A percentile compares a stretch with the other conserved stretches of the same genome.
Evolutionary conservation across 352 stramenopile genomes (phyloP).

Genomic region (Pythium aphanidermatum): DNA sequence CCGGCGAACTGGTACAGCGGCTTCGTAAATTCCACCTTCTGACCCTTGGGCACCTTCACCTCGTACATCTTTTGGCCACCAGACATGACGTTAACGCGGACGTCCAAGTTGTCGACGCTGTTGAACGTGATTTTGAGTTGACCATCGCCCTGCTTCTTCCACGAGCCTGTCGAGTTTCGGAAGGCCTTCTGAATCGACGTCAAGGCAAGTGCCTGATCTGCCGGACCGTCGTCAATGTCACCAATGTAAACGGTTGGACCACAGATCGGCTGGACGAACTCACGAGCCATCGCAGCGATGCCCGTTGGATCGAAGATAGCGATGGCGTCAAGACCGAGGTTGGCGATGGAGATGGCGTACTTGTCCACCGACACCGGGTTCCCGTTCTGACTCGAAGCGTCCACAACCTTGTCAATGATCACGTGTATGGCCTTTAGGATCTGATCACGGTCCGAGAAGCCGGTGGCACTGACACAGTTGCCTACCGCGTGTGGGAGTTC

Average conservation of each 20-base stretch:
- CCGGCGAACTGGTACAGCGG: conserved; percentile 8
- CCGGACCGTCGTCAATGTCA: conserved; percentile 40
- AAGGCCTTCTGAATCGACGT: conserved; percentile 37
- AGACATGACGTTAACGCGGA: conserved; percentile 7
- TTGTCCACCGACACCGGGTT: conserved; percentile 25
- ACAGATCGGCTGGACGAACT: conserved; percentile 53
- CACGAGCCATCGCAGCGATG: conserved; percentile 29
- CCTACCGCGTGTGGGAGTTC: conserved; percentile 40
- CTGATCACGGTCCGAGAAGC: conserved; percentile 25
- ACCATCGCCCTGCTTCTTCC: conserved; percentile 36
- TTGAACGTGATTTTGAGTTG: conserved; percentile 32
- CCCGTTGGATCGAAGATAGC: conserved; percentile 39
- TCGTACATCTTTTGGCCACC: conserved; percentile 5
- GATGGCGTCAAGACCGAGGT: conserved; percentile 37
- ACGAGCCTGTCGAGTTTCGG: conserved; percentile 29
- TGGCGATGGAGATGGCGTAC: conserved; percentile 34
- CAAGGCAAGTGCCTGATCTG: conserved; percentile 37
- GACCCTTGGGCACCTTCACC: conserved; percentile 5
- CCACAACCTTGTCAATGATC: conserved; percentile 41
- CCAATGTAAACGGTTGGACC: conserved; percentile 38
- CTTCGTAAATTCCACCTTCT: conserved; percentile 10
- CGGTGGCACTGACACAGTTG: conserved; percentile 26
- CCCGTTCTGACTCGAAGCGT: conserved; percentile 28
- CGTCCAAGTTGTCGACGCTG: conserved; percentile 10
- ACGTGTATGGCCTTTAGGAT: conserved; percentile 34